Conservation (phyloP, 345 rosid species). For the Pugionium cornutum region DNA sequence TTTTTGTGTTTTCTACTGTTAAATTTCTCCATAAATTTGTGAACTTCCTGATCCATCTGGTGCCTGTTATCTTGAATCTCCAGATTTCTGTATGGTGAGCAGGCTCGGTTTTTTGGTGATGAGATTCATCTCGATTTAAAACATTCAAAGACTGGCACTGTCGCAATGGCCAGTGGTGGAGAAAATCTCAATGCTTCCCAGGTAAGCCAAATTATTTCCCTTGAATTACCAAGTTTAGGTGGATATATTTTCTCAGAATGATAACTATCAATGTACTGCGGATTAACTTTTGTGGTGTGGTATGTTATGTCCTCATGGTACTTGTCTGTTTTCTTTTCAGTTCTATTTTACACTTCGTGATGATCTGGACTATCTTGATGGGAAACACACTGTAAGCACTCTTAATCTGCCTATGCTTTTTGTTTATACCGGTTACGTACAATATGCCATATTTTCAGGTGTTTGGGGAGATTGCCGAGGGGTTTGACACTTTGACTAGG, state of each 20-base stretch:
- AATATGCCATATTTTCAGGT: slow-evolving; percentile 47
- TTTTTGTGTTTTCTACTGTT: slow-evolving; percentile 2
- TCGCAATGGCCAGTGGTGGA: slow-evolving; percentile 98
- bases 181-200: slow-evolving; percentile 98
- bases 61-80: slow-evolving; percentile 20
- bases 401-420: not conserved
- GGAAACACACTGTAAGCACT: slow-evolving; percentile 79
- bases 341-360: slow-evolving; percentile 84
- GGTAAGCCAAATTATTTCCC: slow-evolving; percentile 43
- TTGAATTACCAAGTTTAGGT: slow-evolving; percentile 2
- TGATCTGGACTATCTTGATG: slow-evolving; percentile 87
- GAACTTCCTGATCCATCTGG: not conserved
- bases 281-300: not conserved
- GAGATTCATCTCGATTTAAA: slow-evolving; percentile 89
- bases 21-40: not conserved
- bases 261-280: not conserved
- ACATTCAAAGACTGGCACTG: slow-evolving; percentile 79
- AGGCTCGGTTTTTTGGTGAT: slow-evolving; percentile 88
- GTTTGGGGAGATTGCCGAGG: slow-evolving; percentile 92
- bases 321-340: slow-evolving; percentile 44
- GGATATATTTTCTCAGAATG: not conserved
- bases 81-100: slow-evolving; percentile 87
- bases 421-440: not conserved
- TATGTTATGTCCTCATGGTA: slow-evolving; percentile 27
- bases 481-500: slow-evolving; percentile 71